Base-by-base conservation (phyloP, 2,329 filamentous ascomycete genomes). In the Ascochyta koolunga region DNA sequence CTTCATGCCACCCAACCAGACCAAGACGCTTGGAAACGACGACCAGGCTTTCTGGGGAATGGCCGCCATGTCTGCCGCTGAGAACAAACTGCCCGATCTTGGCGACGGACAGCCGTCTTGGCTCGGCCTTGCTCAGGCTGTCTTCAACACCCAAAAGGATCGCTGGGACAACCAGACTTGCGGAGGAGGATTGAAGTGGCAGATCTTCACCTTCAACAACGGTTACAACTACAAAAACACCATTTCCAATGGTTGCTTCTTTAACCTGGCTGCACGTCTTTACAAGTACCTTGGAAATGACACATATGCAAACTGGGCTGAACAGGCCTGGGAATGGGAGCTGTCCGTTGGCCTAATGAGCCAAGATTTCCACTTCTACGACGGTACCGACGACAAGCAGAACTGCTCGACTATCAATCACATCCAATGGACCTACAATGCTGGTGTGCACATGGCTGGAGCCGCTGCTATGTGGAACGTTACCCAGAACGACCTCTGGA, bases 161-260 rank as follows among this genome's bases (percentile, higher is more conserved):
- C 84, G 91, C 36, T 95, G 91, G 91, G 86, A 93, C 70, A 80
- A 76, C 0, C 74, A 78, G 0, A 75, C 78, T 27, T 96, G 91
- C 66, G 82, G 80, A 24, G 91, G 91, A 56, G 91, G 91, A 5
- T 78, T 95, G 43, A 80, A 84, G 48, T 93, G 90, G 90, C 91
- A 96, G 78, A 92, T 96, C 62, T 93, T 87, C 70, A 76, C 82
- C 4, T 85, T 83, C 66, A 93, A 96, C 72, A 87, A 71, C 27
- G 91, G 91, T 16, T 87, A 92, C 71, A 82, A 86, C 65, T 95
- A 96, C 82, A 95, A 92, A 75, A 93, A 93, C 77, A 83, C 86
- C 19, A 85, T 93, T 63, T 87, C 87, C 58, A 95, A 95, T 73
- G 90, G 89, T 31, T 88, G 87, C 25, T 87, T 96, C 73, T 93